Evolutionary conservation across 73 alveolate genomes (phyloP).

Genomic region (Tetrahymena malaccensis): DNA sequence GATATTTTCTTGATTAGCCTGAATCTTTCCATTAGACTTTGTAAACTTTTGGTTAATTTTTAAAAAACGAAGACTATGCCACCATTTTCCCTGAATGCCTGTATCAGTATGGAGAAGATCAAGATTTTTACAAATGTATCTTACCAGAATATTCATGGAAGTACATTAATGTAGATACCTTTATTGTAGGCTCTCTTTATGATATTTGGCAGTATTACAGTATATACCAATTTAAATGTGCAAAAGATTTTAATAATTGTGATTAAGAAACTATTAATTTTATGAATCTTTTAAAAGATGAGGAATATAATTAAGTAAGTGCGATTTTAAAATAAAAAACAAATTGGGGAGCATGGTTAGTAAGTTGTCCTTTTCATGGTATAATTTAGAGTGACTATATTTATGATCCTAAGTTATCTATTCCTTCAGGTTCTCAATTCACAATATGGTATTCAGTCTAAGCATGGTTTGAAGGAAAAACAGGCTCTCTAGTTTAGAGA

Average conservation of each 20-base stretch:
- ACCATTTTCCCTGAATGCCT: background rate
- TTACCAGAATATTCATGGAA: background rate
- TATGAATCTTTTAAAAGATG: background rate
- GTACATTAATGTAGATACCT: background rate
- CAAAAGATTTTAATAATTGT: background rate
- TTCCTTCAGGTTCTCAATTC: background rate
- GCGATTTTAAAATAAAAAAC: background rate
- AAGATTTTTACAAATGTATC: background rate
- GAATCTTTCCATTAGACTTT: background rate
- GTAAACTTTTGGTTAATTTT: background rate
- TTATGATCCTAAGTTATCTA: background rate
- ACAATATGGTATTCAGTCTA: background rate
- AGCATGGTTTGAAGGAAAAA: background rate
- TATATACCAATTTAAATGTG: background rate
- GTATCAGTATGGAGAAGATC: background rate
- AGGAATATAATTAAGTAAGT: background rate
- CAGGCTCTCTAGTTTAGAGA: background rate
- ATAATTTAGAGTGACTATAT: background rate
- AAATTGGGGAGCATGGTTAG: background rate
- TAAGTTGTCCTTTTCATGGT: background rate
- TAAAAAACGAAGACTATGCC: background rate
- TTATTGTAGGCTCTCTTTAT: background rate
- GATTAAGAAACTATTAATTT: background rate
- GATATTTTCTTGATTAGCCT: background rate
- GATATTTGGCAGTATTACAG: background rate